Evolutionary conservation across 2,329 filamentous ascomycete genomes (phyloP).

Genomic region (Leptographium lundbergii): DNA sequence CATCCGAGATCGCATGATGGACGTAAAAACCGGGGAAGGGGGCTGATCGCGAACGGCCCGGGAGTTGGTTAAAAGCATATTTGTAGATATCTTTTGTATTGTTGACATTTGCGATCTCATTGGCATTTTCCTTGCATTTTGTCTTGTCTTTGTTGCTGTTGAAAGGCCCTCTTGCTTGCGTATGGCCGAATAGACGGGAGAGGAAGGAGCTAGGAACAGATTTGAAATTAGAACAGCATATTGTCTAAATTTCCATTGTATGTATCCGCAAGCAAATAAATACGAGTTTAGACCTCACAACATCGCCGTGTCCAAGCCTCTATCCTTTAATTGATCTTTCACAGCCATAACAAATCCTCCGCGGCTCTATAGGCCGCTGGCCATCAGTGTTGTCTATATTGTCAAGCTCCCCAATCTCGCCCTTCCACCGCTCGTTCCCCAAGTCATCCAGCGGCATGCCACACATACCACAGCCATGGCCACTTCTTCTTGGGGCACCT

Average conservation of each 20-base stretch:
- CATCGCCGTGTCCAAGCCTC: neutral
- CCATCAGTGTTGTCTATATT: conserved; percentile 13
- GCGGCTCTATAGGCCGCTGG: conserved; percentile 13
- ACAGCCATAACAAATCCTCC: conserved; percentile 59
- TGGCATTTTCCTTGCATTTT: neutral
- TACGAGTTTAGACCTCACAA: neutral
- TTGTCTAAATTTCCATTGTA: neutral
- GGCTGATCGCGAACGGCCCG: neutral
- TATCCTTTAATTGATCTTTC: conserved; percentile 48
- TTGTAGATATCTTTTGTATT: neutral
- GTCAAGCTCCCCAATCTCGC: conserved; percentile 39
- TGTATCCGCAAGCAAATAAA: neutral
- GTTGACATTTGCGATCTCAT: neutral
- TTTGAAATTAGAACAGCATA: neutral
- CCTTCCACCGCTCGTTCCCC: conserved; percentile 52
- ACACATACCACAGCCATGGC: conserved; percentile 50
- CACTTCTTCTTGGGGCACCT: neutral
- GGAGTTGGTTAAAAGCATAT: neutral
- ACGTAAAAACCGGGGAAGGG: neutral
- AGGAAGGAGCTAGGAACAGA: neutral
- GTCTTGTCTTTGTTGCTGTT: neutral
- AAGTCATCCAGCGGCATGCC: conserved; percentile 50
- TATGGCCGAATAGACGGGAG: no score
- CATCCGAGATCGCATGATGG: conserved; percentile 14
- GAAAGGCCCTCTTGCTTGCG: neutral